Percentiles rank a stretch among this genome's conserved stretches.
phyloP scores from a whole-genome alignment of 2,329 filamentous ascomycete species.

The Balansia obtecta region DNA sequence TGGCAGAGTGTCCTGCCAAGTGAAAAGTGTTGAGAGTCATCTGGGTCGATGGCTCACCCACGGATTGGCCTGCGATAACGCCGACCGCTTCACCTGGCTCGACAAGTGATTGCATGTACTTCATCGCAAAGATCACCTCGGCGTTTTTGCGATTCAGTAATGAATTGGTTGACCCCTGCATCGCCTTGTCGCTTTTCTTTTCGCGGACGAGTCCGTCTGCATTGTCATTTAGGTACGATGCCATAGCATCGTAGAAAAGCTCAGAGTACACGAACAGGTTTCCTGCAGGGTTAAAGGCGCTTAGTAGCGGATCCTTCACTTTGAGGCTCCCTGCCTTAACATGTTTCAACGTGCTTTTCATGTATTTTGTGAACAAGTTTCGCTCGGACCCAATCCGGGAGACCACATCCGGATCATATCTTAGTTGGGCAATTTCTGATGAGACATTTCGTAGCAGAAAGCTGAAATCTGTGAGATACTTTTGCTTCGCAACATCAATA shows the following conservation, averaged over 20 bases:
- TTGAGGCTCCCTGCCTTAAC: constrained; percentile 43
- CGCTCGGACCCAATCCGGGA: constrained; percentile 30
- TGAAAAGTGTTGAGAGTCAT: constrained; percentile 99
- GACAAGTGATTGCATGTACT: constrained; percentile 83
- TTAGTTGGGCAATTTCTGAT: constrained; percentile 67
- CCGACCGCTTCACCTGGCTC: constrained; percentile 95
- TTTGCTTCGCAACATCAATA: constrained; percentile 86
- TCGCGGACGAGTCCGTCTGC: constrained; percentile 43
- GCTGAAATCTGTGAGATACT: constrained; percentile 65
- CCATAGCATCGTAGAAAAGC: constrained; percentile 61
- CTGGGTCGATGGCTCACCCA: constrained; percentile 94
- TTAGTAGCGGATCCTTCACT: constrained; percentile 62
- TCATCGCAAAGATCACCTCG: constrained; percentile 74
- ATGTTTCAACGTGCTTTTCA: constrained; percentile 71
- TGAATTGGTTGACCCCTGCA: constrained; percentile 19
- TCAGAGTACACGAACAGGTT: constrained; percentile 83
- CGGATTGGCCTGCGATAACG: constrained; percentile 90
- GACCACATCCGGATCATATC: constrained; percentile 39
- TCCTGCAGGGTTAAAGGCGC: constrained; percentile 61
- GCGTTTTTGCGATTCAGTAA: constrained; percentile 57
- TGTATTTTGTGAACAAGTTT: constrained; percentile 57
- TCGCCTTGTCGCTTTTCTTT: constrained; percentile 24
- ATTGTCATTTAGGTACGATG: constrained; percentile 70
- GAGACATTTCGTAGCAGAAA: constrained; percentile 55
- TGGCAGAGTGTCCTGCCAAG: constrained; percentile 93